Percentiles rank a stretch among this genome's conserved stretches.
phyloP scores from a whole-genome alignment of 1,284 basidiomycete genomes.

The Anthracocystis walkeri region DNA sequence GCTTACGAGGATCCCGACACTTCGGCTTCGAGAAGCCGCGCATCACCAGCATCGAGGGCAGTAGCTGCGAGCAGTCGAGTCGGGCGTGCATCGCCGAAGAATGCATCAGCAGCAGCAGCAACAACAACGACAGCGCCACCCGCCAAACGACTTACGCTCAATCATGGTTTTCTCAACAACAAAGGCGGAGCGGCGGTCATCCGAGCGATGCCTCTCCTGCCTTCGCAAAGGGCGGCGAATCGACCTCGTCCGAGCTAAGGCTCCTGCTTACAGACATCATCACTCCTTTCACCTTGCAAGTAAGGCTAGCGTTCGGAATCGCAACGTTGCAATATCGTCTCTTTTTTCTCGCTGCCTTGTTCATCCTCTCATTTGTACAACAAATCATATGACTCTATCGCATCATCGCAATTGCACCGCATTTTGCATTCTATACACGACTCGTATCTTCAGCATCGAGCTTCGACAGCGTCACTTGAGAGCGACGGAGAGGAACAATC shows the following conservation, averaged over 20 bases:
- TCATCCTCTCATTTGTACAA: too few relatives aligned
- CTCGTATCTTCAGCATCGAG: too few relatives aligned
- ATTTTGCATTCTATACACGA: too few relatives aligned
- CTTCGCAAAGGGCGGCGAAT: slow-evolving; percentile 15
- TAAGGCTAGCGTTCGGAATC: too few relatives aligned
- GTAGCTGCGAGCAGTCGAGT: not conserved
- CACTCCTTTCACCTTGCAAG: too few relatives aligned
- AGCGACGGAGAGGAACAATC: too few relatives aligned
- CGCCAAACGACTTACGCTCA: slow-evolving; percentile 26
- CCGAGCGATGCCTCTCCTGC: slow-evolving; percentile 24
- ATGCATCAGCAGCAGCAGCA: not conserved
- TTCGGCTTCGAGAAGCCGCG: not conserved
- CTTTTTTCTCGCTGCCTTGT: too few relatives aligned
- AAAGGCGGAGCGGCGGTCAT: slow-evolving; percentile 1
- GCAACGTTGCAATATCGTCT: too few relatives aligned
- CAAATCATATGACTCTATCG: too few relatives aligned
- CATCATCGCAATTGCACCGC: too few relatives aligned
- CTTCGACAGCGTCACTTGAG: too few relatives aligned
- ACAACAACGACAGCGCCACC: not conserved
- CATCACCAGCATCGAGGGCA: not conserved
- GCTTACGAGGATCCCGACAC: slow-evolving; percentile 15
- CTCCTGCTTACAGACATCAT: too few relatives aligned
- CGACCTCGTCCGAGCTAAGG: slow-evolving; percentile 15
- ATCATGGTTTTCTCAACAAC: slow-evolving; percentile 3
- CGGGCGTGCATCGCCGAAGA: slow-evolving; percentile 5